Evolutionary conservation across 2,329 filamentous ascomycete species (phyloP).

Genomic region (Fusarium sp.): DNA sequence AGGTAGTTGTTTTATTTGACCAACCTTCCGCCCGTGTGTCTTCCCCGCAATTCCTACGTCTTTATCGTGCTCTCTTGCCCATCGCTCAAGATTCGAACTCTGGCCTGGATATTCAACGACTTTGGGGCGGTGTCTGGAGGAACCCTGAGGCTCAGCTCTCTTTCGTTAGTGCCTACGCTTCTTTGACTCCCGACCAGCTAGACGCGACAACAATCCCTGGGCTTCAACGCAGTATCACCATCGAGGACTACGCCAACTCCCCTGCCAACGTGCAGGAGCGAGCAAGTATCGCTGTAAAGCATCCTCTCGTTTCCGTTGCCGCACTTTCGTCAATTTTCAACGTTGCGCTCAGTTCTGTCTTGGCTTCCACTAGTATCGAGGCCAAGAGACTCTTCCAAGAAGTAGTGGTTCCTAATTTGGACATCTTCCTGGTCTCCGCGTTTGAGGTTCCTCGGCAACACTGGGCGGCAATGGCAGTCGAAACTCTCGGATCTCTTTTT

Average conservation of each 20-base stretch:
- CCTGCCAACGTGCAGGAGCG: constrained; percentile 64
- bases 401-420: constrained; percentile 78
- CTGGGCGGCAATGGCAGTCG: constrained; percentile 80
- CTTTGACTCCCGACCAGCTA: constrained; percentile 78
- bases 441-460: constrained; percentile 79
- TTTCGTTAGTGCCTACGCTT: constrained; percentile 90
- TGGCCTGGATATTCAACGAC: constrained; percentile 82
- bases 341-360: constrained; percentile 71
- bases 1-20: constrained; percentile 84
- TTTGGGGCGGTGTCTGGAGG: constrained; percentile 94
- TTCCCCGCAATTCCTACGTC: constrained; percentile 80
- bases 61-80: constrained; percentile 84
- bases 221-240: constrained; percentile 80
- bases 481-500: constrained; percentile 82
- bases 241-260: constrained; percentile 67
- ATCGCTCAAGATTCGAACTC: constrained; percentile 69
- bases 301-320: constrained; percentile 89
- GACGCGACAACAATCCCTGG: constrained; percentile 88
- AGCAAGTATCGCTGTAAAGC: constrained; percentile 76
- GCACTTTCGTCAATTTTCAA: constrained; percentile 80
- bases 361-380: constrained; percentile 72
- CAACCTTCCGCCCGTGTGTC: constrained; percentile 81
- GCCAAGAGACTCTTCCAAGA: constrained; percentile 75
- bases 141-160: constrained; percentile 89
- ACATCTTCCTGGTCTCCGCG: constrained; percentile 83